Percentiles rank a stretch among this genome's conserved stretches.
Evolutionary conservation across 176 grass and related monocot genomes (phyloP).

Genomic region (Oryza glumipatula): DNA sequence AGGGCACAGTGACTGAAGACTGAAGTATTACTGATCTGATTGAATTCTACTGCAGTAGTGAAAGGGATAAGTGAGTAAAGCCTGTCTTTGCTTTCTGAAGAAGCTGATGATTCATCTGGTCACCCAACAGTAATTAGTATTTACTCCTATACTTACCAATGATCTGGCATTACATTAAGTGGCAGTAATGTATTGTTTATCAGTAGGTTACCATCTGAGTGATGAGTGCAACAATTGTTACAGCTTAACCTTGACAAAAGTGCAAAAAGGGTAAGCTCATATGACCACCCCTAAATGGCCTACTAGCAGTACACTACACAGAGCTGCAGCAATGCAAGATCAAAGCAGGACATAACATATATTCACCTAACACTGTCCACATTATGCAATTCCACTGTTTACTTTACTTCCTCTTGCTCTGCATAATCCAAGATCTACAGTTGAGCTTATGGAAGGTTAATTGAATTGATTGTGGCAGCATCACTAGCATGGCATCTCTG

Average conservation of each 20-base stretch:
- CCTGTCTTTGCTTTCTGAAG: neutral
- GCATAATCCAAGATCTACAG: neutral
- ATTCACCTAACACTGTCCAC: neutral
- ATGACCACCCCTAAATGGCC: neutral
- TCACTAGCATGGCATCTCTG: neutral
- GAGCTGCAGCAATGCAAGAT: neutral
- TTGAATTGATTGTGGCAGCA: neutral
- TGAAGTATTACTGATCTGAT: neutral
- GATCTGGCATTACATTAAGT: too few species aligned
- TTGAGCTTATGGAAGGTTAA: neutral
- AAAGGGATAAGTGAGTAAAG: neutral
- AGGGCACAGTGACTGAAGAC: neutral
- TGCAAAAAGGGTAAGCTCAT: neutral
- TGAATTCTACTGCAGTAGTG: slow-evolving; percentile 4
- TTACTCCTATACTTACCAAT: neutral
- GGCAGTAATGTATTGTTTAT: too few species aligned
- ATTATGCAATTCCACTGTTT: neutral
- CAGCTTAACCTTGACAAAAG: neutral
- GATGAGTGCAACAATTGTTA: neutral
- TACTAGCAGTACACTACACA: neutral
- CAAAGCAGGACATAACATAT: neutral
- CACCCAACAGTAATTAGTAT: neutral
- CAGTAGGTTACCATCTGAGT: too few species aligned
- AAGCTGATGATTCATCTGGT: neutral
- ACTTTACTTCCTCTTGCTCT: neutral